Evolutionary conservation across 2,329 filamentous ascomycete genomes (phyloP).

Genomic region (Aurifilum marmelostoma): DNA sequence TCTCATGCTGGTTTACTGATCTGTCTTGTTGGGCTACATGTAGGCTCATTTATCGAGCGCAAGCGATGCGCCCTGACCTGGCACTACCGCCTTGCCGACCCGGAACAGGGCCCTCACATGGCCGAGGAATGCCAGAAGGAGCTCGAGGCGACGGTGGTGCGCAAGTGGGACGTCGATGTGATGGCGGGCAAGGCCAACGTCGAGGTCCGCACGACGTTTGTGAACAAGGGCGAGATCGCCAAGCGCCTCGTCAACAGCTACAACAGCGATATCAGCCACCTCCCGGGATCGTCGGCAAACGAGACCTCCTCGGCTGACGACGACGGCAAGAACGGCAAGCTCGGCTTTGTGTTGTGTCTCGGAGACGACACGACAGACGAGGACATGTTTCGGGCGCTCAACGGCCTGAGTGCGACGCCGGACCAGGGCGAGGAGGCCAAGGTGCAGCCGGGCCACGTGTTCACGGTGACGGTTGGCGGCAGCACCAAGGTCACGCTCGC

Average conservation of each 20-base stretch:
- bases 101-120: conserved; percentile 80
- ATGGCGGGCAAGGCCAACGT: conserved; percentile 97
- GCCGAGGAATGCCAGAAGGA: conserved; percentile 80
- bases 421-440: conserved; percentile 62
- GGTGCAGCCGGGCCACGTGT: conserved; percentile 69
- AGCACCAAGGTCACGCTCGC: conserved; percentile 92
- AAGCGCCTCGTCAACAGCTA: conserved; percentile 81
- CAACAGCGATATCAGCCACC: conserved; percentile 46
- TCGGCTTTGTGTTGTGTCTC: conserved; percentile 87
- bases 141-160: conserved; percentile 74
- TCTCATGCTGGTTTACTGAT: neutral
- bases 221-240: conserved; percentile 97
- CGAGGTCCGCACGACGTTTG: conserved; percentile 93
- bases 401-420: conserved; percentile 50
- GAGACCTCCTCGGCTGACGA: conserved; percentile 6
- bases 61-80: conserved; percentile 95
- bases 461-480: conserved; percentile 88
- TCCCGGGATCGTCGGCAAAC: conserved; percentile 36
- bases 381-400: conserved; percentile 89
- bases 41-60: conserved; percentile 87
- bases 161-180: conserved; percentile 88
- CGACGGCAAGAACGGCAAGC: conserved; percentile 50
- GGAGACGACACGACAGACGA: conserved; percentile 98
- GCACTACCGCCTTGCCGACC: conserved; percentile 93
- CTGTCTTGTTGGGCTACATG: neutral